A percentile compares a stretch with the other conserved stretches of the same genome.
phyloP scores from a whole-genome alignment of 2,329 filamentous ascomycete genomes.

The Juglanconis sp. region DNA sequence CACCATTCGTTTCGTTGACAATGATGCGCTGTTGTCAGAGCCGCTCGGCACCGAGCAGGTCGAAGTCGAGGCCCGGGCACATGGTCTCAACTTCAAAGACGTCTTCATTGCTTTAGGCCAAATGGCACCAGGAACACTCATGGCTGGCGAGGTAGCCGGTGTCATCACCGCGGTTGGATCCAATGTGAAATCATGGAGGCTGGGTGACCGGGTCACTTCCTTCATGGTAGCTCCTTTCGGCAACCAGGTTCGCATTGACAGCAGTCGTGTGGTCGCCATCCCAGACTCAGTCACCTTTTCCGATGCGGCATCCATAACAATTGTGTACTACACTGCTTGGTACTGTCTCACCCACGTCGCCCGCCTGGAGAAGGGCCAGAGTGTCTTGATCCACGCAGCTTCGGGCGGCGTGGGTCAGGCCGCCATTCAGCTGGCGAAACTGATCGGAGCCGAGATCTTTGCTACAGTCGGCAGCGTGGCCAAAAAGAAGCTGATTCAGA shows the following conservation, averaged over 20 bases:
- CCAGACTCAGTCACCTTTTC: conserved; percentile 12
- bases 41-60: conserved; percentile 20
- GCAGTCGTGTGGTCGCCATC: neutral
- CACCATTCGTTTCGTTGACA: conserved; percentile 18
- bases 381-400: conserved; percentile 41
- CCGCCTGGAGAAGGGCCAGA: conserved; percentile 25
- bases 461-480: conserved; percentile 30
- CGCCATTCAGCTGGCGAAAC: conserved; percentile 37
- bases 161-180: conserved; percentile 28
- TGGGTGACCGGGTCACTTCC: no score
- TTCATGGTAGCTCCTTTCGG: no score
- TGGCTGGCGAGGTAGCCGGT: conserved; percentile 33
- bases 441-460: conserved; percentile 37
- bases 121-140: conserved; percentile 24
- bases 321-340: conserved; percentile 30
- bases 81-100: conserved; percentile 34
- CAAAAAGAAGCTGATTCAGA: conserved; percentile 34
- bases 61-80: conserved; percentile 21
- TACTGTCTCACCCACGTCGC: conserved; percentile 35
- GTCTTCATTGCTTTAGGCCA: conserved; percentile 34
- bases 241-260: no score
- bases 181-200: conserved; percentile 1
- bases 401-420: conserved; percentile 40
- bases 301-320: conserved; percentile 8
- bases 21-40: conserved; percentile 1